Percentiles rank a stretch among this genome's conserved stretches.
Evolutionary conservation across 2,329 filamentous ascomycete genomes (phyloP).

Genomic region (Rhynchosporium secalis): DNA sequence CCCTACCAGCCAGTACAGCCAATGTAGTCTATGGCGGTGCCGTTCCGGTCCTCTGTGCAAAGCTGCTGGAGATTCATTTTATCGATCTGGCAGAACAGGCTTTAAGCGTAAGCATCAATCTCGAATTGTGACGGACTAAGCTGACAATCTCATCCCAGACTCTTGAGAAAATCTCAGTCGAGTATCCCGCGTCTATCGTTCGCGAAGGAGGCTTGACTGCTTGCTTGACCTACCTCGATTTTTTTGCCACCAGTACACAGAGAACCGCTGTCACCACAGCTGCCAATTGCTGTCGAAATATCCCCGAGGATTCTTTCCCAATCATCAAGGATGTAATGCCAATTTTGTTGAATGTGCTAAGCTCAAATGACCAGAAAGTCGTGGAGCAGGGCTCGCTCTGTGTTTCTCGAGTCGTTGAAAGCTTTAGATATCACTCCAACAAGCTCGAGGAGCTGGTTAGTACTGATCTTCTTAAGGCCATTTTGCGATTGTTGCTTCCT

Average conservation of each 20-base stretch:
- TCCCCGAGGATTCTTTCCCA: slow-evolving; percentile 88
- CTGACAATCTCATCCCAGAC: slow-evolving; percentile 51
- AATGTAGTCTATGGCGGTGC: slow-evolving; percentile 98
- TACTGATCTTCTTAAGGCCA: slow-evolving; percentile 78
- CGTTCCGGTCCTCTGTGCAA: slow-evolving; percentile 91
- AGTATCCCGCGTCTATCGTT: slow-evolving; percentile 93
- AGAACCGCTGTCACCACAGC: slow-evolving; percentile 95
- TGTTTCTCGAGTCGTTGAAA: slow-evolving; percentile 93
- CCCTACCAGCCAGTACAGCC: slow-evolving; percentile 84
- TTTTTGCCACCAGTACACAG: slow-evolving; percentile 96
- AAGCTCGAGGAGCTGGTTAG: slow-evolving; percentile 93
- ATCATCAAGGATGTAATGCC: slow-evolving; percentile 97
- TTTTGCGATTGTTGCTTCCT: slow-evolving; percentile 84
- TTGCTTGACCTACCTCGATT: slow-evolving; percentile 94
- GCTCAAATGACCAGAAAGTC: slow-evolving; percentile 91
- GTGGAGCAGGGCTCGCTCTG: slow-evolving; percentile 96
- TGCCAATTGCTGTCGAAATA: slow-evolving; percentile 96
- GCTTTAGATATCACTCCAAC: slow-evolving; percentile 83
- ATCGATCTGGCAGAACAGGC: slow-evolving; percentile 98
- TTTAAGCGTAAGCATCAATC: slow-evolving; percentile 62
- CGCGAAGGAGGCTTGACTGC: slow-evolving; percentile 92
- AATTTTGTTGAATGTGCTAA: slow-evolving; percentile 84
- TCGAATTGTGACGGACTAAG: slow-evolving; percentile 16
- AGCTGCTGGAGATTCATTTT: slow-evolving; percentile 92
- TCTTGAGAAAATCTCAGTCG: slow-evolving; percentile 93